phyloP scores from a whole-genome alignment of 2,329 filamentous ascomycete genomes.

The Cordyceps cicadae region DNA sequence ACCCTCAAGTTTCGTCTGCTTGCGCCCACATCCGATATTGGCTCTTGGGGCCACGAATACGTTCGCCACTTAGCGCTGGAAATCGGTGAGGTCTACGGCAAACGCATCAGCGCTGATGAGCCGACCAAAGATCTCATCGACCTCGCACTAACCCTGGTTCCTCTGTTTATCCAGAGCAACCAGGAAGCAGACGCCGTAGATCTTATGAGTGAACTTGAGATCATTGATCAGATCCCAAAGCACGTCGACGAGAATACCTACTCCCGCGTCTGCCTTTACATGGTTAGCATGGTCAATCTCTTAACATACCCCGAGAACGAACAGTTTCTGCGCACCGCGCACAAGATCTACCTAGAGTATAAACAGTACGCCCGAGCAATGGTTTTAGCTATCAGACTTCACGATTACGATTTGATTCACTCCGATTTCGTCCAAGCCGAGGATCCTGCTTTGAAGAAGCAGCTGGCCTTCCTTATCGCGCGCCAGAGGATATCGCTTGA shows the following conservation, averaged over 20 bases:
- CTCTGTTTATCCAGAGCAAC: slow-evolving; percentile 93
- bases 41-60: slow-evolving; percentile 98
- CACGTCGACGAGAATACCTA: slow-evolving; percentile 94
- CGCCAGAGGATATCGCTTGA: slow-evolving; percentile 84
- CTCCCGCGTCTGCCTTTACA: slow-evolving; percentile 86
- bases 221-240: slow-evolving; percentile 83
- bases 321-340: slow-evolving; percentile 84
- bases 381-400: slow-evolving; percentile 85
- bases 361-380: slow-evolving; percentile 91
- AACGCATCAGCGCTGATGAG: slow-evolving; percentile 78
- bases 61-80: slow-evolving; percentile 91
- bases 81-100: slow-evolving; percentile 89
- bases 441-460: slow-evolving; percentile 78
- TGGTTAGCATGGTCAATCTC: slow-evolving; percentile 97
- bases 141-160: slow-evolving; percentile 75
- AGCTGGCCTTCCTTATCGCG: slow-evolving; percentile 87
- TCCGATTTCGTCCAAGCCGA: slow-evolving; percentile 71
- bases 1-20: slow-evolving; percentile 92
- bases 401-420: slow-evolving; percentile 76
- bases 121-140: slow-evolving; percentile 76
- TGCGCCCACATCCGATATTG: slow-evolving; percentile 83
- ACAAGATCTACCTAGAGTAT: slow-evolving; percentile 88
- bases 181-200: slow-evolving; percentile 97
- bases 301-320: slow-evolving; percentile 97
- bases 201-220: slow-evolving; percentile 92